These are phyloP conservation scores for Xylaria palmicola DNA, from an alignment of 495 filamentous ascomycete species.

Conservation along the genomic window DNA sequence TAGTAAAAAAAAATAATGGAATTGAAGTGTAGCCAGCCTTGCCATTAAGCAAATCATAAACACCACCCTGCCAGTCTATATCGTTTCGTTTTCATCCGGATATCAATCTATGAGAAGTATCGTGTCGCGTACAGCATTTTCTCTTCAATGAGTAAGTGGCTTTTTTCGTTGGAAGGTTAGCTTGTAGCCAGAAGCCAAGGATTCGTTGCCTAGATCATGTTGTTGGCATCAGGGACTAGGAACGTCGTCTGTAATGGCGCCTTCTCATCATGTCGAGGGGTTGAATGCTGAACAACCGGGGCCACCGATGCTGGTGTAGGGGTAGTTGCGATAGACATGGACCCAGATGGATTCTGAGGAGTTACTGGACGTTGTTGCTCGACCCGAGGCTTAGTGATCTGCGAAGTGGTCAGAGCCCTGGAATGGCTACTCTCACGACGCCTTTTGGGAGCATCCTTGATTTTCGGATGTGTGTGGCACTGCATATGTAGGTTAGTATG, in stretches of 20 bases:
- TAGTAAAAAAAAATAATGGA: background rate
- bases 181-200: background rate
- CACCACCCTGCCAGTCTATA: slow-evolving; percentile 12
- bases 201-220: slow-evolving; percentile 12
- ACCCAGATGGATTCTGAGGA: slow-evolving; percentile 43
- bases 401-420: slow-evolving; percentile 34
- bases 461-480: slow-evolving; percentile 74
- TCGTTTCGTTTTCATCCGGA: slow-evolving; percentile 15
- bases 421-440: slow-evolving; percentile 62
- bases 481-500: slow-evolving; percentile 31
- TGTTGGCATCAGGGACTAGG: slow-evolving; percentile 9
- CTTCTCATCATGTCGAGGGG: background rate
- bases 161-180: background rate
- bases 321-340: slow-evolving; percentile 33
- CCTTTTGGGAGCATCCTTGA: slow-evolving; percentile 70
- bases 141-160: background rate
- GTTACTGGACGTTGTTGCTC: slow-evolving; percentile 35
- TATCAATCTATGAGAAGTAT: slow-evolving; percentile 9
- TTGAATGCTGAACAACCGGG: slow-evolving; percentile 6
- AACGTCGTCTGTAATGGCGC: background rate
- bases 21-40: background rate
- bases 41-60: slow-evolving; percentile 14
- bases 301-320: slow-evolving; percentile 34
- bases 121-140: slow-evolving; percentile 5
- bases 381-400: slow-evolving; percentile 38